These are phyloP conservation scores for Lactarius indigo DNA, from an alignment of 768 basidiomycete species.

Conservation along the genomic window DNA sequence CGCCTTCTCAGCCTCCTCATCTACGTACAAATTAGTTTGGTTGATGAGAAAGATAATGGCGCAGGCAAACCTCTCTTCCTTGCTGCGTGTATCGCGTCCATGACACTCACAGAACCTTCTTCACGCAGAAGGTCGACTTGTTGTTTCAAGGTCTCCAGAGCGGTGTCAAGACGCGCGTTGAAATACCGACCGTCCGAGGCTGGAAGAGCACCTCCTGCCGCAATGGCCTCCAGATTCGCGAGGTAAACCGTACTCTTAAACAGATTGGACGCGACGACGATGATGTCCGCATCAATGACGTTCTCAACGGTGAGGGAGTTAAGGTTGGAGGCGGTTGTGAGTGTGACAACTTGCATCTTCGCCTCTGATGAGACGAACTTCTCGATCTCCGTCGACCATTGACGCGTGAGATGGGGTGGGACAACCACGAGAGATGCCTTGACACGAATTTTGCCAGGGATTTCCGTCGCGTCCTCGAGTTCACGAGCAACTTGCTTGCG, in stretches of 20 bases:
- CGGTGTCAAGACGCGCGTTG: constrained; percentile 70
- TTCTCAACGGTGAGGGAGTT: constrained; percentile 71
- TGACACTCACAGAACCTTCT: constrained; percentile 59
- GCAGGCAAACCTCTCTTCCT: constrained; percentile 53
- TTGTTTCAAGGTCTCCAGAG: constrained; percentile 49
- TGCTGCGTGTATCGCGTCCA: constrained; percentile 60
- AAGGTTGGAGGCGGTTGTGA: constrained; percentile 66
- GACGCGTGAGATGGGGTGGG: constrained; percentile 83
- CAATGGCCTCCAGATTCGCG: constrained; percentile 68
- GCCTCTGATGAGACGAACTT: constrained; percentile 64
- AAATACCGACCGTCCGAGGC: constrained; percentile 80
- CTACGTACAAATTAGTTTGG: constrained; percentile 33
- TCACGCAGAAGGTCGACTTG: constrained; percentile 69
- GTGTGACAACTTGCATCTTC: constrained; percentile 58
- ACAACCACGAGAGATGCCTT: constrained; percentile 83
- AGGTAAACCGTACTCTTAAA: constrained; percentile 76
- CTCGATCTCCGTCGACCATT: constrained; percentile 83
- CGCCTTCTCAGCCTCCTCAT: constrained; percentile 49
- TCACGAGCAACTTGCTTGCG: constrained; percentile 54
- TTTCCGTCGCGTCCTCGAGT: constrained; percentile 46
- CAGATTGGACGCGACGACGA: constrained; percentile 83
- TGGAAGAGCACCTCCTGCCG: constrained; percentile 66
- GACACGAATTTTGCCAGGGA: constrained; percentile 65
- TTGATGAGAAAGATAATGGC: not conserved
- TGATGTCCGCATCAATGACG: constrained; percentile 77